A percentile compares a stretch with the other conserved stretches of the same genome.
phyloP scores from a whole-genome alignment of 2,329 filamentous ascomycete species.

The Stemphylium beticola region DNA sequence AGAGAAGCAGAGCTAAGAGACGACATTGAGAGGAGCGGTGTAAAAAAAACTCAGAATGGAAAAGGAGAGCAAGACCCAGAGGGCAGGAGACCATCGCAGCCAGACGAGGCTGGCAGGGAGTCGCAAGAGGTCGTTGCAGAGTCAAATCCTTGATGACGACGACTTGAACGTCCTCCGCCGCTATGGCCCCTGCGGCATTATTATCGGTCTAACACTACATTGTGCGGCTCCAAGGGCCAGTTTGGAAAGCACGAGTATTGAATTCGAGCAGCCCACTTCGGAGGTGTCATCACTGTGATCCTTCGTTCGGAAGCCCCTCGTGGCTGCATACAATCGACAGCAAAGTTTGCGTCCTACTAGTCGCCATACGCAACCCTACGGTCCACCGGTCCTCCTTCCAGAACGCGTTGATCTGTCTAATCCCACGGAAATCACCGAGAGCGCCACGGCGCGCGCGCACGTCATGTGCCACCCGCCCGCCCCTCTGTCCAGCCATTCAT shows the following conservation, averaged over 20 bases:
- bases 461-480: constrained; percentile 1
- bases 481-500: constrained; percentile 4
- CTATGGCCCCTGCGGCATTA: not conserved
- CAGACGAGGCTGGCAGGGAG: not conserved
- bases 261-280: not conserved
- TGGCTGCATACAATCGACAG: not conserved
- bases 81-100: constrained; percentile 4
- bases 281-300: not conserved
- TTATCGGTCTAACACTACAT: constrained; percentile 3
- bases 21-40: constrained; percentile 26
- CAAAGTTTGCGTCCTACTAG: not conserved
- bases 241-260: not conserved
- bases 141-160: constrained; percentile 5
- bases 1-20: constrained; percentile 23
- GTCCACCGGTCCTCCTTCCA: constrained; percentile 9
- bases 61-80: constrained; percentile 25
- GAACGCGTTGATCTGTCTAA: constrained; percentile 8
- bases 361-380: not conserved
- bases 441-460: not conserved
- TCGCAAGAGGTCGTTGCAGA: constrained; percentile 1
- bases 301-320: not conserved
- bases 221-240: constrained; percentile 1
- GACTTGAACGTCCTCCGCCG: not conserved
- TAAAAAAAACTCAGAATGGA: not conserved
- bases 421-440: constrained; percentile 9